Conservation (phyloP, 2,329 filamentous ascomycete species). For the Colletotrichum liriopes region DNA sequence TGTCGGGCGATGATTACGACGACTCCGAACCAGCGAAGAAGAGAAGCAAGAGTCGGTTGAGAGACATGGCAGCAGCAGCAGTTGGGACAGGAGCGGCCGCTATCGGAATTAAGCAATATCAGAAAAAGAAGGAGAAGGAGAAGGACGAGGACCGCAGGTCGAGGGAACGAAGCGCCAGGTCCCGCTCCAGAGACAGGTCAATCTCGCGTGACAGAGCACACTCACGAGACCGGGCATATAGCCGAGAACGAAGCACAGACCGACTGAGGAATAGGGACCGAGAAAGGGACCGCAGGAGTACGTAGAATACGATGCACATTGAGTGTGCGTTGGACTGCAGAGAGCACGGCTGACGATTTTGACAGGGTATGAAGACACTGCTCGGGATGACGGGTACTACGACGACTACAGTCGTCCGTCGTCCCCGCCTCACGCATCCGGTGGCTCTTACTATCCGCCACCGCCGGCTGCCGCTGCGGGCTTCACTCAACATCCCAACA, state of each 20-base stretch:
- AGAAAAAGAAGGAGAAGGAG: constrained; percentile 65
- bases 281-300: constrained; percentile 53
- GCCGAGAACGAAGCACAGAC: constrained; percentile 47
- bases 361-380: constrained; percentile 56
- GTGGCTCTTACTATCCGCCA: constrained; percentile 65
- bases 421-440: constrained; percentile 67
- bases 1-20: constrained; percentile 51
- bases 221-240: constrained; percentile 35
- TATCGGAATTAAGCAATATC: constrained; percentile 74
- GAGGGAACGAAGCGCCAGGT: constrained; percentile 36
- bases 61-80: constrained; percentile 70
- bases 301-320: constrained; percentile 42
- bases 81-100: constrained; percentile 73
- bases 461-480: constrained; percentile 44
- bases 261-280: constrained; percentile 47
- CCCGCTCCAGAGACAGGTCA: constrained; percentile 35
- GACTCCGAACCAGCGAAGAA: constrained; percentile 57
- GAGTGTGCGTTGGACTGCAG: background rate
- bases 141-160: constrained; percentile 50
- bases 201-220: constrained; percentile 27
- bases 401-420: constrained; percentile 56
- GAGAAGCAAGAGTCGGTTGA: constrained; percentile 69
- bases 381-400: constrained; percentile 53
- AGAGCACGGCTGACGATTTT: constrained; percentile 38
- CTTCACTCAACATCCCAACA: constrained; percentile 57